Evolutionary conservation across 495 filamentous ascomycete species (phyloP), one percentile per base, ranked within the genome.

Genomic region (Talaromyces wortmannii): DNA sequence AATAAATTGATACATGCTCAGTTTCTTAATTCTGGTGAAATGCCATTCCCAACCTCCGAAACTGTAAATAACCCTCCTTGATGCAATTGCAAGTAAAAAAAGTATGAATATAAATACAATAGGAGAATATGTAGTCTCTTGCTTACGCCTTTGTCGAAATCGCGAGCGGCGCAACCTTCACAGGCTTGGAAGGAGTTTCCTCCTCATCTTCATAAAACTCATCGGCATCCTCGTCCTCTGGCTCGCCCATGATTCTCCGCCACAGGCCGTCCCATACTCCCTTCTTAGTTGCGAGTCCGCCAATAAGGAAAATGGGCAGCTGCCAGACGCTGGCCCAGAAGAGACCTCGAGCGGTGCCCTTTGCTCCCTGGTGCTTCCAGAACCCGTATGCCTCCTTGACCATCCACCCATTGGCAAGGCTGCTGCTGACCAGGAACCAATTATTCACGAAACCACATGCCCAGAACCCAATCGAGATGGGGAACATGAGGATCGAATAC

Each of bases 291-390:
- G 85, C 83, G 66, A 97, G 88, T 42, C 91, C 95, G 55, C 97
- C 73, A 55, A 96, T 89, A 76, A 98, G 83, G 18, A 97, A 79
- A 45, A 89, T 89, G 0, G 94, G 94, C 40, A 98, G 63, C 73
- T 97, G 91, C 94, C 94, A 98, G 23, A 98, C 91, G 69, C 90
- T 95, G 0, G 94, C 90, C 94, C 94, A 98, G 70, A 98, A 98
- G 55, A 98, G 64, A 5, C 85, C 86, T 45, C 90, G 83, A 6
- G 95, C 95, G 44, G 76, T 87, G 5, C 95, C 95, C 59, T 87
- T 83, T 45, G 82, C 78, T 12, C 92, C 94, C 55, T 90, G 82
- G 31, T 83, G 73, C 55, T 81, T 78, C 84, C 88, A 96, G 69
- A 97, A 97, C 50, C 76, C 76, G 63, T 87, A 83, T 1, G 95